These are phyloP conservation scores for Paramecium primaurelia DNA, from an alignment of 73 alveolate genomes.

Conservation along the genomic window DNA sequence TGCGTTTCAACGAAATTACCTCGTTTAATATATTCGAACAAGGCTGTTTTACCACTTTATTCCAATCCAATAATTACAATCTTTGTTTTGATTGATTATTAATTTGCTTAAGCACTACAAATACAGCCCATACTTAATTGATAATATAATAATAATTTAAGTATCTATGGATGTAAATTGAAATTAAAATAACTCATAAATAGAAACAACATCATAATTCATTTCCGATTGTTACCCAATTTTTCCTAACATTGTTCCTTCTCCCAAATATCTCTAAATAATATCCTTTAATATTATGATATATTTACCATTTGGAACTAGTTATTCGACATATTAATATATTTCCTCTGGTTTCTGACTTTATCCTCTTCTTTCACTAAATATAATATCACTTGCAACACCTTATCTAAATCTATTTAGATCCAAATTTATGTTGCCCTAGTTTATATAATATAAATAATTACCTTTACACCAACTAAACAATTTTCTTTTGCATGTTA, in stretches of 20 bases:
- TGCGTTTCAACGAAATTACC: conserved; percentile 66
- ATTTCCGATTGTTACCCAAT: conserved; percentile 91
- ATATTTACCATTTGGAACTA: conserved; percentile 74
- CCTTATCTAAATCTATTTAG: conserved; percentile 32
- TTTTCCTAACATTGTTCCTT: conserved; percentile 82
- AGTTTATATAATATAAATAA: background rate
- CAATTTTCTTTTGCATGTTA: conserved; percentile 90
- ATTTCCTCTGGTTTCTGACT: conserved; percentile 89
- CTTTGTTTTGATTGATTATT: conserved; percentile 6
- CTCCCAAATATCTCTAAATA: conserved; percentile 89
- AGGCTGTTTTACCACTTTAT: conserved; percentile 83
- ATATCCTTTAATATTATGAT: conserved; percentile 16
- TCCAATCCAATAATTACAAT: conserved; percentile 79
- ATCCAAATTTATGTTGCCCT: conserved; percentile 6
- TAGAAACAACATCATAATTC: conserved; percentile 62
- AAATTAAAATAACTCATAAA: background rate
- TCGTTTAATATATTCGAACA: conserved; percentile 62
- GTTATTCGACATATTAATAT: conserved; percentile 78
- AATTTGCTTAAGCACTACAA: background rate
- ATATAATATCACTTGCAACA: conserved; percentile 70
- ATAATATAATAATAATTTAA: background rate
- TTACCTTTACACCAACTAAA: conserved; percentile 81
- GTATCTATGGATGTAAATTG: background rate
- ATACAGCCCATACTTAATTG: background rate
- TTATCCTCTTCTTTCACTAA: conserved; percentile 78